These are phyloP conservation scores for Flaveria linearis DNA, from an alignment of 129 eudicot species.

Conservation along the genomic window DNA sequence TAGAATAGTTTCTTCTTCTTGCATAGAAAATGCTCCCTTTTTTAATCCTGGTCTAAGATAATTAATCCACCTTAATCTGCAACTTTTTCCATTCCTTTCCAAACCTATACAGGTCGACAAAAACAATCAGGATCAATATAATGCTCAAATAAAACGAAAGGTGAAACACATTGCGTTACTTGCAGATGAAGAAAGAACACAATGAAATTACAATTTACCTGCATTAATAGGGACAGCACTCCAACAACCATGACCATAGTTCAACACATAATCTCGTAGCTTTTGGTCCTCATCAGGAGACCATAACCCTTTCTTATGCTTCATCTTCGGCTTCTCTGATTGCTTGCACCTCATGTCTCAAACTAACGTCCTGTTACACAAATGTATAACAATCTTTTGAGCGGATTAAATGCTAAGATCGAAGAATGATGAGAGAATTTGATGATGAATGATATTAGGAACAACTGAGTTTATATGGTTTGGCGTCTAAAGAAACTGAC, in stretches of 20 bases:
- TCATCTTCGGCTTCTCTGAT: conserved; percentile 47
- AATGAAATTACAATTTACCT: conserved; percentile 43
- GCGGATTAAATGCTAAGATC: neutral
- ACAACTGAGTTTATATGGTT: conserved; percentile 13
- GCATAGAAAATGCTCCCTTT: conserved; percentile 54
- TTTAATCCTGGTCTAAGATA: conserved; percentile 85
- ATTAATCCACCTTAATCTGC: conserved; percentile 93
- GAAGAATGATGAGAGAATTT: conserved; percentile 30
- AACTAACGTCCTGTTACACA: neutral
- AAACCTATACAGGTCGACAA: conserved; percentile 48
- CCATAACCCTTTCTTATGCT: conserved; percentile 83
- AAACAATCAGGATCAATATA: conserved; percentile 9
- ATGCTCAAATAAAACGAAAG: neutral
- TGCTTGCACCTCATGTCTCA: conserved; percentile 48
- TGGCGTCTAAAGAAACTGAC: conserved; percentile 22
- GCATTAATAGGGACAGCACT: conserved; percentile 71
- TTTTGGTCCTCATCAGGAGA: conserved; percentile 89
- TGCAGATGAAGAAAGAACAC: conserved; percentile 19
- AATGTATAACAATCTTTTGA: neutral
- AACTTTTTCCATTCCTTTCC: conserved; percentile 84
- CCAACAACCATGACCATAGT: conserved; percentile 88
- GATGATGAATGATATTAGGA: conserved; percentile 29
- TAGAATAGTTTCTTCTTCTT: conserved; percentile 67
- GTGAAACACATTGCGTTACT: neutral
- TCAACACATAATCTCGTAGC: conserved; percentile 65